Evolutionary conservation across 2,329 filamentous ascomycete genomes (phyloP).

Genomic region (Diaporthe capsici): DNA sequence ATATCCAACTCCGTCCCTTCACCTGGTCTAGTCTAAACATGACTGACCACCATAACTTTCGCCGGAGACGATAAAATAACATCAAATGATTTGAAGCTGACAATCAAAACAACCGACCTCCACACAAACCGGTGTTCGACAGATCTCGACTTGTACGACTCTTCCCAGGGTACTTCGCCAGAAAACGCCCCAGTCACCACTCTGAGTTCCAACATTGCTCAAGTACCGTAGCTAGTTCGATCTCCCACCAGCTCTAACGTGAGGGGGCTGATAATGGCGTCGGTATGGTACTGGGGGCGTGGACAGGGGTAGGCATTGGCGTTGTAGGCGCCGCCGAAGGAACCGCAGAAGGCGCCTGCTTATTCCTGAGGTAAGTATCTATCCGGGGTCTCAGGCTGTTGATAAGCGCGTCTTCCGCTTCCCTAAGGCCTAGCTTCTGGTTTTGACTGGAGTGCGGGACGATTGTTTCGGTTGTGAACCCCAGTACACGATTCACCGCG

Average conservation of each 20-base stretch:
- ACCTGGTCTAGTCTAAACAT: not conserved
- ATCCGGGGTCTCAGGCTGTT: constrained; percentile 27
- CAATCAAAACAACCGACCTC: not conserved
- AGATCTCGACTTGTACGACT: not conserved
- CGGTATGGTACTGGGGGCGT: not conserved
- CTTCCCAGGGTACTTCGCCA: not conserved
- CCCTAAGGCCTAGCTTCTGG: constrained; percentile 48
- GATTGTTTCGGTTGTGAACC: constrained; percentile 59
- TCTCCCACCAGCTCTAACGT: not conserved
- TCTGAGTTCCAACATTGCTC: not conserved
- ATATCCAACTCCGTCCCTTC: not conserved
- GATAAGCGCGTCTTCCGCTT: constrained; percentile 52
- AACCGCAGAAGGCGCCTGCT: not conserved
- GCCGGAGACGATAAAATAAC: not conserved
- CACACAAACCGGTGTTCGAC: not conserved
- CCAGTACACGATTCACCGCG: constrained; percentile 65
- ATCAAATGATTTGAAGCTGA: too few species aligned
- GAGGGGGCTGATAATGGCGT: not conserved
- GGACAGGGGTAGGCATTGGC: constrained; percentile 4
- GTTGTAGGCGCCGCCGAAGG: not conserved
- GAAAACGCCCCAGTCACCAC: too few species aligned
- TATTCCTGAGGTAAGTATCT: constrained; percentile 16
- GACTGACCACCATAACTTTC: not conserved
- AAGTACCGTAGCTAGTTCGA: not conserved
- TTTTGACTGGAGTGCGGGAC: constrained; percentile 47